Conservation (phyloP, 2,329 filamentous ascomycete species). For the Reticulascus tulasneorum region DNA sequence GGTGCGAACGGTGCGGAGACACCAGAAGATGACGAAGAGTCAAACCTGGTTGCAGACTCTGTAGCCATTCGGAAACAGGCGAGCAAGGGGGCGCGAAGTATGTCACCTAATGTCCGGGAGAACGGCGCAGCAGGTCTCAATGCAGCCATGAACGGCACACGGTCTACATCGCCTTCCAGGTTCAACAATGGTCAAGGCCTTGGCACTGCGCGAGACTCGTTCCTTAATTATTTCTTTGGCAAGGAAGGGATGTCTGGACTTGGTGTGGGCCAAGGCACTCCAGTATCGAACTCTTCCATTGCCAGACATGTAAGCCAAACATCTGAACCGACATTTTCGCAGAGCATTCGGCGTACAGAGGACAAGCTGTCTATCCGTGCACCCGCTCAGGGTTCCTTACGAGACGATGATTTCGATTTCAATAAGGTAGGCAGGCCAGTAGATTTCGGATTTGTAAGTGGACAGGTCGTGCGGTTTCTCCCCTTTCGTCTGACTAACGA, state of each 20-base stretch:
- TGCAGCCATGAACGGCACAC: conserved; percentile 62
- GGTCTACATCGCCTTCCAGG: conserved; percentile 58
- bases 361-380: conserved; percentile 53
- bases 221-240: conserved; percentile 98
- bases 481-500: no score
- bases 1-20: conserved; percentile 73
- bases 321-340: conserved; percentile 75
- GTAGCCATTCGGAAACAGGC: conserved; percentile 48
- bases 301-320: conserved; percentile 72
- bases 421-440: conserved; percentile 31
- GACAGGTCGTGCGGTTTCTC: no score
- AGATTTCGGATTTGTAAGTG: conserved; percentile 55
- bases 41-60: conserved; percentile 43
- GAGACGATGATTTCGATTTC: conserved; percentile 39
- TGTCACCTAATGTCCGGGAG: conserved; percentile 76
- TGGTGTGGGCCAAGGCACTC: conserved; percentile 33
- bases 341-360: conserved; percentile 73
- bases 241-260: conserved; percentile 68
- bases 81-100: conserved; percentile 64
- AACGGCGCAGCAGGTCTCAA: conserved; percentile 59
- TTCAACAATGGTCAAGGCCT: conserved; percentile 56
- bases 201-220: conserved; percentile 76
- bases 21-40: conserved; percentile 63
- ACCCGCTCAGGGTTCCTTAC: conserved; percentile 32
- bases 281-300: conserved; percentile 33